These are phyloP conservation scores for Saccharomycopsis crataegensis DNA, from an alignment of 1,139 yeast species.

Conservation along the genomic window DNA sequence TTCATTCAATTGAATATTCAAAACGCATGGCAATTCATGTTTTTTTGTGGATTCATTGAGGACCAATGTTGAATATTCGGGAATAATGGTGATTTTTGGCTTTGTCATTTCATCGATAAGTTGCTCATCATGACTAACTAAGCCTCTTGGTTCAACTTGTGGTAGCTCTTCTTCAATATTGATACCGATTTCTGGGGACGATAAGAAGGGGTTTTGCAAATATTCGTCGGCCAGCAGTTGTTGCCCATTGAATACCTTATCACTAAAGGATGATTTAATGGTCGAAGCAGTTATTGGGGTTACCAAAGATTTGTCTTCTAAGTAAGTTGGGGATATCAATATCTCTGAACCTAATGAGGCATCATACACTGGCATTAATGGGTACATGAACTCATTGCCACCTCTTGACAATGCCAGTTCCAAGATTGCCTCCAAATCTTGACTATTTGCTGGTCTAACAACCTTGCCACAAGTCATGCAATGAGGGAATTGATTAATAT, in stretches of 20 bases:
- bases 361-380: too few relatives aligned
- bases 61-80: constrained; percentile 7
- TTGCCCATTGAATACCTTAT: too few relatives aligned
- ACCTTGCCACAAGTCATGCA: constrained; percentile 12
- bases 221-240: too few relatives aligned
- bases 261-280: too few relatives aligned
- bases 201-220: background rate
- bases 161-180: background rate
- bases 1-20: constrained; percentile 13
- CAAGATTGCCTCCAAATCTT: constrained; percentile 9
- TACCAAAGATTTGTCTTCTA: too few relatives aligned
- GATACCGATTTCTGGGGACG: background rate
- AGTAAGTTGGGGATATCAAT: too few relatives aligned
- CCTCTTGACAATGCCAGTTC: background rate
- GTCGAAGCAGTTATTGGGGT: too few relatives aligned
- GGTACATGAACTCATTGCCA: too few relatives aligned
- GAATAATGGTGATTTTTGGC: constrained; percentile 12
- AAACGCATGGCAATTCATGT: constrained; percentile 13
- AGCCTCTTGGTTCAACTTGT: constrained; percentile 5
- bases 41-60: constrained; percentile 3
- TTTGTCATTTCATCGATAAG: constrained; percentile 8
- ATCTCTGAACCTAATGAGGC: too few relatives aligned
- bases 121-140: constrained; percentile 10
- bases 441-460: constrained; percentile 11
- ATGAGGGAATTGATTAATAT: constrained; percentile 8